Conservation (phyloP, 768 basidiomycete species). For the Amanita jacksonii region DNA sequence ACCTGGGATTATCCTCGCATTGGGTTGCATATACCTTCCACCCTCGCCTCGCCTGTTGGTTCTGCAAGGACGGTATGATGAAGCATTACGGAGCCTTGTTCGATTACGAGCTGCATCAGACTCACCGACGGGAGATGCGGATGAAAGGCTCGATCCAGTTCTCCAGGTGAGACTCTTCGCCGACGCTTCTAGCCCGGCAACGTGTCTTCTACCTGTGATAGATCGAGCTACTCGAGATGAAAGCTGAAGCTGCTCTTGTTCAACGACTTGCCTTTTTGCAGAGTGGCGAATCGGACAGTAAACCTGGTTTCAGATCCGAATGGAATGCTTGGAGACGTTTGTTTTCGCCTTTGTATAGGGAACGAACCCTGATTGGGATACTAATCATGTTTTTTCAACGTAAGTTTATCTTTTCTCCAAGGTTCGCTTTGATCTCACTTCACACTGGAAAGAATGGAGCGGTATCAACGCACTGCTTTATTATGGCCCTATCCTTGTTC, state of each 20-base stretch:
- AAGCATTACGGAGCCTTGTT: conserved; percentile 49
- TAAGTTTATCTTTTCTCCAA: conserved; percentile 22
- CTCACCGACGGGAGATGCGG: conserved; percentile 35
- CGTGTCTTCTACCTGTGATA: conserved; percentile 16
- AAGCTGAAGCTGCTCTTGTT: conserved; percentile 50
- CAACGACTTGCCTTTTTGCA: conserved; percentile 17
- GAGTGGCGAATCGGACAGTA: conserved; percentile 8
- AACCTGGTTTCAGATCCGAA: conserved; percentile 22
- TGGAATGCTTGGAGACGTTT: conserved; percentile 45
- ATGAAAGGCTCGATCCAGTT: conserved; percentile 4
- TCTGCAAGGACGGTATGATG: conserved; percentile 41
- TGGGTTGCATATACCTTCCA: conserved; percentile 53
- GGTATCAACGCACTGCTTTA: conserved; percentile 82
- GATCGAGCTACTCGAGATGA: conserved; percentile 74
- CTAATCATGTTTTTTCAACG: conserved; percentile 81
- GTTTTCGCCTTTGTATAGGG: conserved; percentile 41
- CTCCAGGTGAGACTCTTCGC: neutral
- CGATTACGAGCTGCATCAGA: conserved; percentile 36
- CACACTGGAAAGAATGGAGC: conserved; percentile 58
- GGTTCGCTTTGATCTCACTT: neutral
- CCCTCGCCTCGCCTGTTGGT: conserved; percentile 55
- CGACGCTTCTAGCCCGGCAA: neutral
- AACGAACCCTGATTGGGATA: conserved; percentile 60
- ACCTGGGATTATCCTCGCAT: conserved; percentile 55
- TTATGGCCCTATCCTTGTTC: conserved; percentile 69